A percentile compares a stretch with the other conserved stretches of the same genome.
phyloP scores from a whole-genome alignment of 75 land plant genomes.

The Pinus albicaulis region DNA sequence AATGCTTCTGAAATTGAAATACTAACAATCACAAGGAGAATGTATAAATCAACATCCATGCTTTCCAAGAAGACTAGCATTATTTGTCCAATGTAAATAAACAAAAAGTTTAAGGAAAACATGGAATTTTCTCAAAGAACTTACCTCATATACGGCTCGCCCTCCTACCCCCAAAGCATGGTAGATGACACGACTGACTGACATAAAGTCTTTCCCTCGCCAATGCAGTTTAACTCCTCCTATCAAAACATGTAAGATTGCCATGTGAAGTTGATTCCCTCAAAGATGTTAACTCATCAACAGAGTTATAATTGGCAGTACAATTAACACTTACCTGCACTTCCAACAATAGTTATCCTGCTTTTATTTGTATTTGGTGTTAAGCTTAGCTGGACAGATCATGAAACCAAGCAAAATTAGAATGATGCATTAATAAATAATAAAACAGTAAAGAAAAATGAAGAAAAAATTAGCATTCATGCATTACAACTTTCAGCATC shows the following conservation, averaged over 20 bases:
- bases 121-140: not conserved
- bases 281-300: not conserved
- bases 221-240: slow-evolving; percentile 46
- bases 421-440: not conserved
- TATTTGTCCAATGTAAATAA: not conserved
- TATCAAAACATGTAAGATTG: slow-evolving; percentile 2
- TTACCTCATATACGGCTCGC: slow-evolving; percentile 59
- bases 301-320: not conserved
- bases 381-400: slow-evolving; percentile 53
- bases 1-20: not conserved
- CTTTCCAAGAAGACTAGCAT: not conserved
- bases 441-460: not conserved
- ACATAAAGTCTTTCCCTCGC: slow-evolving; percentile 32
- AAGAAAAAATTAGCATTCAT: too few species aligned
- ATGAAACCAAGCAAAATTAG: slow-evolving; percentile 6
- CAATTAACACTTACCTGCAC: slow-evolving; percentile 47
- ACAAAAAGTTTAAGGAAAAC: not conserved
- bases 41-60: slow-evolving; percentile 1
- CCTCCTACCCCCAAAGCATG: slow-evolving; percentile 53
- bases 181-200: slow-evolving; percentile 27
- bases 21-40: not conserved
- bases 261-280: not conserved
- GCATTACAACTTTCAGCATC: not conserved
- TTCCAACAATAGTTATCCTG: slow-evolving; percentile 60
- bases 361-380: slow-evolving; percentile 50